Conservation (phyloP, 2,329 filamentous ascomycete genomes). For the Colletotrichum higginsianum region DNA sequence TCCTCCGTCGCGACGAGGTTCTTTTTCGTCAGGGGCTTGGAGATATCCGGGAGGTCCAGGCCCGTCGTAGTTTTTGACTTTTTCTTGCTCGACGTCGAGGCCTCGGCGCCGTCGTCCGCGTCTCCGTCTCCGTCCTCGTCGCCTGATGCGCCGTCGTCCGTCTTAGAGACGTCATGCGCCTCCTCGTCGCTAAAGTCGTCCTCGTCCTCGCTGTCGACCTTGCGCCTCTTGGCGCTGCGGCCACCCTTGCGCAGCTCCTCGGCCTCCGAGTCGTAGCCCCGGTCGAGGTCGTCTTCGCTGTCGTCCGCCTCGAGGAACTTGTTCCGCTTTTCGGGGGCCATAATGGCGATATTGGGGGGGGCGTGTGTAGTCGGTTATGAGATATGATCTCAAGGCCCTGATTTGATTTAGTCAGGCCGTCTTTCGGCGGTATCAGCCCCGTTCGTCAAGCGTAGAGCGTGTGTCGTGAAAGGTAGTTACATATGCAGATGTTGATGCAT, state of each 20-base stretch:
- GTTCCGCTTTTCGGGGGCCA: constrained; percentile 80
- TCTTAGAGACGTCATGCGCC: constrained; percentile 50
- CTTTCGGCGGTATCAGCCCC: neutral
- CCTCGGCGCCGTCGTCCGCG: constrained; percentile 34
- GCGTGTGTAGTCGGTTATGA: neutral
- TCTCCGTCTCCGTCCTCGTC: constrained; percentile 47
- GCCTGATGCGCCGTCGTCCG: constrained; percentile 51
- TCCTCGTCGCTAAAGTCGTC: constrained; percentile 57
- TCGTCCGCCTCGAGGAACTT: constrained; percentile 76
- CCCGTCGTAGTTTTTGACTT: constrained; percentile 44
- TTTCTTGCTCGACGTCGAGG: constrained; percentile 46
- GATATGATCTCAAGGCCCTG: neutral
- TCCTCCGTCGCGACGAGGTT: constrained; percentile 76
- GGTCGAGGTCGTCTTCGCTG: constrained; percentile 71
- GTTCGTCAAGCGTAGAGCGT: neutral
- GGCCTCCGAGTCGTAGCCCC: constrained; percentile 77
- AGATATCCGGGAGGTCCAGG: constrained; percentile 60
- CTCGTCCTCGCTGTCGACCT: constrained; percentile 63
- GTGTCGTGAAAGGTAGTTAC: constrained; percentile 11
- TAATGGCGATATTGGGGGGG: constrained; percentile 49
- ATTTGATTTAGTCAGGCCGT: neutral
- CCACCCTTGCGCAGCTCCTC: constrained; percentile 78
- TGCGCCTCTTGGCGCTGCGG: constrained; percentile 74
- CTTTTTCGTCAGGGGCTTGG: constrained; percentile 74
- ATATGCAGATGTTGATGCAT: too few species aligned